Evolutionary conservation across 176 grass and related monocot species (phyloP), one percentile per base, ranked within the genome.

Genomic region (Oryza nivara): DNA sequence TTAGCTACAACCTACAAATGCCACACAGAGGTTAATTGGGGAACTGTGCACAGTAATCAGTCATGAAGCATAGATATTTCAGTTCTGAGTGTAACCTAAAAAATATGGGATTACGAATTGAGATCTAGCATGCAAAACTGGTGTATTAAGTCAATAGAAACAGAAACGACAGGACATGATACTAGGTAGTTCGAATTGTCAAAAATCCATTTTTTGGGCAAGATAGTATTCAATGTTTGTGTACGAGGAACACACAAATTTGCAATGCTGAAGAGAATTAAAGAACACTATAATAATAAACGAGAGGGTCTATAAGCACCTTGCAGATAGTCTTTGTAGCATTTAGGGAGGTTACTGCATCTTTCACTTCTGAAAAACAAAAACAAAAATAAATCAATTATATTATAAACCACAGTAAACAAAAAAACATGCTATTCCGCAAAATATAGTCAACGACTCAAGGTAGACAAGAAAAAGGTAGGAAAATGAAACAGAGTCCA

Each of bases 301-400:
- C 5, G 22, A 3, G 15, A 51, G 13, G 30, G 36, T 4, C 51
- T 76, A 65, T 9, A 86, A 80, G 36, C 77, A 92, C 84, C 80
- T 94, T 94, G 61, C 84, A 82, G 80, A 91, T 91, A 82, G 86
- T 65, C 73, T 94, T 91, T 65, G 82, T 89, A 41, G 83, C 86
- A 34, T 83, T 78, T 63, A 94, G 66, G 64, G 86, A 78, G 61
- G 47, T 61, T 41, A 91, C 77, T 19, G 26, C 66, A 84, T 94
- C 86, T 91, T 88, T 89, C 71, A 94, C 89, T 85, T 94, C 92
- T 91, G 89, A 26, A 89, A 86, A 22, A 26, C 26, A 67, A 25
- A 43, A 74, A 11, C 2, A n/a, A 14, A 25, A 16, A 54, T 85
- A 45, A 75, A 20, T 77, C 1, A 75, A 20, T 69, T 68, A 65